phyloP scores from a whole-genome alignment of 257 asterid species.

The Solanum neorickii region DNA sequence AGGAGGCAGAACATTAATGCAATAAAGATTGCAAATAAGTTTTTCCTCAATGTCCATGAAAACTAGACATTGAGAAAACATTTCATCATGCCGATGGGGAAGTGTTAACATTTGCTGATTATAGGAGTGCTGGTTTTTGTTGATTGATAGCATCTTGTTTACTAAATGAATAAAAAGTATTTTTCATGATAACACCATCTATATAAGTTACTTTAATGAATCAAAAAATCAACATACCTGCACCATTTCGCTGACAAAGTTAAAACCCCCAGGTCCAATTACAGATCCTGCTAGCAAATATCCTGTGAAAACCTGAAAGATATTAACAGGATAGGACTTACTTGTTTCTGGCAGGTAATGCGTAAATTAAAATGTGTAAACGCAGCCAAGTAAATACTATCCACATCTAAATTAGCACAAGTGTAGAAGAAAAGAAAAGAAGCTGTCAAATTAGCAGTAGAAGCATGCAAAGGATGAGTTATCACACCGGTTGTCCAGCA shows the following conservation, averaged over 20 bases:
- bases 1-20: not conserved
- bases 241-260: slow-evolving; percentile 80
- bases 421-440: not conserved
- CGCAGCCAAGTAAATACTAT: not conserved
- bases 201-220: not conserved
- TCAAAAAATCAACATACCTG: slow-evolving; percentile 38
- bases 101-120: not conserved
- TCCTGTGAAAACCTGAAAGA: slow-evolving; percentile 76
- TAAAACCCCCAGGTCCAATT: slow-evolving; percentile 83
- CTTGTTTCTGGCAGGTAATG: not conserved
- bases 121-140: not conserved
- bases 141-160: not conserved
- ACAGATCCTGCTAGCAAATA: slow-evolving; percentile 78
- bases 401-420: not conserved
- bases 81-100: not conserved
- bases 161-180: not conserved
- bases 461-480: not conserved
- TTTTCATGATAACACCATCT: not conserved
- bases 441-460: not conserved
- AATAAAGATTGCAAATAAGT: not conserved
- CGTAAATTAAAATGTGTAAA: not conserved
- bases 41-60: not conserved
- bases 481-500: slow-evolving; percentile 82
- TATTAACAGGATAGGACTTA: not conserved
- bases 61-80: not conserved